phyloP scores from a whole-genome alignment of 2,329 filamentous ascomycete species.

The Xylariaceae sp. region DNA sequence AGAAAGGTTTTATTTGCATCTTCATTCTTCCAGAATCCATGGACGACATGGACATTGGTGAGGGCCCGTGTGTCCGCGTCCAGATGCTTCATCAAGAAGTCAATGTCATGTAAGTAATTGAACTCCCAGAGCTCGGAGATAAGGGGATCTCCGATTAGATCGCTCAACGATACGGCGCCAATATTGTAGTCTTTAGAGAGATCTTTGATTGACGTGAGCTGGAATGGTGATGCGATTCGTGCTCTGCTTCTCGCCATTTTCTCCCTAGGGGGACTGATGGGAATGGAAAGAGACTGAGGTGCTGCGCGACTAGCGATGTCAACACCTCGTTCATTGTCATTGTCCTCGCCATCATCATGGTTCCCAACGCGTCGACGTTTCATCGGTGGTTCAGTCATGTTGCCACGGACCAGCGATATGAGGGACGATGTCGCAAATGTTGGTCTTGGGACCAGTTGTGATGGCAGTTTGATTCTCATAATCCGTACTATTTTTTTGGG shows the following conservation, averaged over 20 bases:
- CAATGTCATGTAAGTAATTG: slow-evolving; percentile 59
- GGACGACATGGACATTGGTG: slow-evolving; percentile 51
- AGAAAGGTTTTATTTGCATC: slow-evolving; percentile 49
- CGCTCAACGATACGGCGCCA: slow-evolving; percentile 59
- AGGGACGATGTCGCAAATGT: background rate
- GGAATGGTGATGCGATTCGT: slow-evolving; percentile 57
- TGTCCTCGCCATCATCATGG: slow-evolving; percentile 11
- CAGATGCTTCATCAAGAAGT: slow-evolving; percentile 51
- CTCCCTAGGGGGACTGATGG: slow-evolving; percentile 45
- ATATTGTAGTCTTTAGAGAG: slow-evolving; percentile 55
- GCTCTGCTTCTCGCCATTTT: slow-evolving; percentile 19
- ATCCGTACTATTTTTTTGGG: background rate
- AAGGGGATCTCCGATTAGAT: slow-evolving; percentile 68
- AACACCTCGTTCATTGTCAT: background rate
- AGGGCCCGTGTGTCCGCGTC: slow-evolving; percentile 45
- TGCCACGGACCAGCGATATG: background rate
- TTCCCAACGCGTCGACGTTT: slow-evolving; percentile 27
- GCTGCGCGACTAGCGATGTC: slow-evolving; percentile 9
- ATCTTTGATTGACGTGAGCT: slow-evolving; percentile 64
- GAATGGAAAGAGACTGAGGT: slow-evolving; percentile 32
- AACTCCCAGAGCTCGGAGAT: slow-evolving; percentile 69
- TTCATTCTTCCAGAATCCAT: slow-evolving; percentile 63
- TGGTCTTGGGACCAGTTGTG: background rate
- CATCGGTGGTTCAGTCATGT: slow-evolving; percentile 25
- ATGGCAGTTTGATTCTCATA: background rate